These are phyloP conservation scores for Moesziomyces antarcticus DNA, from an alignment of 1,284 basidiomycete species.

Conservation along the genomic window DNA sequence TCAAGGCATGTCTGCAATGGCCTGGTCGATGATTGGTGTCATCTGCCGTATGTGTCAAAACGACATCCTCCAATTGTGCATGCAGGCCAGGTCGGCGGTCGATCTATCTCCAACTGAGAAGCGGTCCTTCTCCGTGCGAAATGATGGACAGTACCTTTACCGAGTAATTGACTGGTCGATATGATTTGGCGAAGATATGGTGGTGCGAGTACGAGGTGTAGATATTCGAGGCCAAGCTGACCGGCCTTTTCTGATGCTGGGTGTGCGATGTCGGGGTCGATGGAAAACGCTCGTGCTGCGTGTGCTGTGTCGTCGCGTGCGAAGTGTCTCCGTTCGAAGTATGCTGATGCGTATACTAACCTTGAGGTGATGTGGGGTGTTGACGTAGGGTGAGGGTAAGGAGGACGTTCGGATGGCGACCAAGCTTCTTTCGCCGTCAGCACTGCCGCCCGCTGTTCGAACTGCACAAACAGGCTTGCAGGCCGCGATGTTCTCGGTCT, in stretches of 20 bases:
- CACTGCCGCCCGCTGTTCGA: background rate
- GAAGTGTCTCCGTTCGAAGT: slow-evolving; percentile 2
- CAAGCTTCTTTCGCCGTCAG: slow-evolving; percentile 34
- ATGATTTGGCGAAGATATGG: background rate
- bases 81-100: no score
- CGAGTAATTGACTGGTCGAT: background rate
- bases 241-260: background rate
- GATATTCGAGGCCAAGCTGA: background rate
- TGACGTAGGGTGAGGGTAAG: slow-evolving; percentile 50
- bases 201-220: background rate
- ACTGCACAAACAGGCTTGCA: slow-evolving; percentile 7
- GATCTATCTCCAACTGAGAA: no score
- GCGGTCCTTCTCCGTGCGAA: no score
- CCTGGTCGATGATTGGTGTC: no score
- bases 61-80: no score
- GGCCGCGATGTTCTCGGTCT: slow-evolving; percentile 1
- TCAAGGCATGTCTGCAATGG: no score
- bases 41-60: no score
- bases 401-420: slow-evolving; percentile 42
- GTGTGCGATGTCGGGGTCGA: background rate
- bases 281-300: slow-evolving; percentile 24
- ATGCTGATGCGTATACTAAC: slow-evolving; percentile 37
- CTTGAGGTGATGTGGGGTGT: slow-evolving; percentile 48
- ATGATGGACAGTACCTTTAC: background rate
- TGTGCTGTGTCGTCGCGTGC: slow-evolving; percentile 6